phyloP scores from a whole-genome alignment of 345 rosid genomes.

The Bretschneidera sinensis region DNA sequence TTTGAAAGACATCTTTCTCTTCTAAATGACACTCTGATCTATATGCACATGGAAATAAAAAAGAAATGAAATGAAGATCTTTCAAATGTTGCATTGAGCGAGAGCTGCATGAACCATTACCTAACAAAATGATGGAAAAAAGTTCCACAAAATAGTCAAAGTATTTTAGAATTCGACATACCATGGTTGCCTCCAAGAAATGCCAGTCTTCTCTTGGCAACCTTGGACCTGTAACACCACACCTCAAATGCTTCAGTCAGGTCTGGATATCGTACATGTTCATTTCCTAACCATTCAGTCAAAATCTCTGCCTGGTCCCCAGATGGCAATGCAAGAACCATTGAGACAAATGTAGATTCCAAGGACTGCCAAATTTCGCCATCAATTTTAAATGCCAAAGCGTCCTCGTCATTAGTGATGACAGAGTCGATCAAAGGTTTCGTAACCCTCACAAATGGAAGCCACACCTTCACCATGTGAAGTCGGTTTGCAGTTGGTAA shows the following conservation, averaged over 20 bases:
- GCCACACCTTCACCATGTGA: conserved; percentile 72
- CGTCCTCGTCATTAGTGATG: conserved; percentile 24
- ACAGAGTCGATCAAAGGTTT: conserved; percentile 58
- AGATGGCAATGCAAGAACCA: conserved; percentile 73
- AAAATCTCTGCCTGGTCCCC: conserved; percentile 78
- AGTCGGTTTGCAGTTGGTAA: conserved; percentile 62
- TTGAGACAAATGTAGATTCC: conserved; percentile 68
- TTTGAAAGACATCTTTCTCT: neutral
- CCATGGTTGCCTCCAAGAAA: conserved; percentile 17
- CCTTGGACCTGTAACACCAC: conserved; percentile 86
- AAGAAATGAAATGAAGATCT: conserved; percentile 1
- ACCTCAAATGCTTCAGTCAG: conserved; percentile 84
- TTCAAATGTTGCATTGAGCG: conserved; percentile 1
- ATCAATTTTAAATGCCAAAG: conserved; percentile 39
- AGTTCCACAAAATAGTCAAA: neutral
- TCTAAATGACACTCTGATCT: conserved; percentile 3
- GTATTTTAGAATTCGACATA: neutral
- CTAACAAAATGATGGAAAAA: neutral
- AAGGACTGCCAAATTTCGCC: conserved; percentile 78
- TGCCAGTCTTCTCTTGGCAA: conserved; percentile 66
- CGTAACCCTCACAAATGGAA: conserved; percentile 67
- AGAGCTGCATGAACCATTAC: conserved; percentile 16
- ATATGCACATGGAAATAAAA: neutral
- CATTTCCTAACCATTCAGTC: conserved; percentile 67
- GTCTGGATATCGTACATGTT: conserved; percentile 63